These are phyloP conservation scores for Sporisorium exsertum DNA, from an alignment of 1,284 basidiomycete genomes.

Conservation along the genomic window DNA sequence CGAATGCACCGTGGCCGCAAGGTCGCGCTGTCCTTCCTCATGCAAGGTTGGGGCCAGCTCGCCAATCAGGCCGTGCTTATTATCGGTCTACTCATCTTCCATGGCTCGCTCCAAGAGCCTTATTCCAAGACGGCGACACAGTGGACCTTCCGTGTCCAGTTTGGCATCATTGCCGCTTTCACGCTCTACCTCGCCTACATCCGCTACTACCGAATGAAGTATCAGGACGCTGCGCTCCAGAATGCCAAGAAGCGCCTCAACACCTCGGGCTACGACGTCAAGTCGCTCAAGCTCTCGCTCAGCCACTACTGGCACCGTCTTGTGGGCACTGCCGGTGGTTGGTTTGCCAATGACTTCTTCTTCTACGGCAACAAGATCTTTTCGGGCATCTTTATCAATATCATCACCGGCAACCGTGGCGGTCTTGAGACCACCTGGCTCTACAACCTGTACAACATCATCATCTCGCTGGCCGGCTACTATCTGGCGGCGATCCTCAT, in stretches of 20 bases:
- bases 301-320: conserved; percentile 73
- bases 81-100: conserved; percentile 73
- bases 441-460: conserved; percentile 73
- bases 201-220: conserved; percentile 72
- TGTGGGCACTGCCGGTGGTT: conserved; percentile 72
- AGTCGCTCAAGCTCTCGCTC: conserved; percentile 72
- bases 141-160: conserved; percentile 74
- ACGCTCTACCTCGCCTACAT: conserved; percentile 74
- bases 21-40: conserved; percentile 73
- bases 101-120: conserved; percentile 69
- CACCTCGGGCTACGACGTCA: conserved; percentile 72
- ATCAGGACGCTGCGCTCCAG: conserved; percentile 69
- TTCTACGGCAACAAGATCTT: conserved; percentile 71
- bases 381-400: conserved; percentile 65
- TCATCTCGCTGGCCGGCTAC: conserved; percentile 72
- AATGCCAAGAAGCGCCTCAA: conserved; percentile 71
- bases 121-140: conserved; percentile 72
- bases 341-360: conserved; percentile 74
- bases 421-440: conserved; percentile 72
- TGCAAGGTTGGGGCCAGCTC: conserved; percentile 74
- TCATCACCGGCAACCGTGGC: conserved; percentile 70
- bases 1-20: conserved; percentile 74
- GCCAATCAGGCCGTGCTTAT: conserved; percentile 73
- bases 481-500: conserved; percentile 74
- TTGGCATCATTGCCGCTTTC: conserved; percentile 72